Base-by-base conservation (phyloP, 306 rosid species). In the Quercus mongolica region DNA sequence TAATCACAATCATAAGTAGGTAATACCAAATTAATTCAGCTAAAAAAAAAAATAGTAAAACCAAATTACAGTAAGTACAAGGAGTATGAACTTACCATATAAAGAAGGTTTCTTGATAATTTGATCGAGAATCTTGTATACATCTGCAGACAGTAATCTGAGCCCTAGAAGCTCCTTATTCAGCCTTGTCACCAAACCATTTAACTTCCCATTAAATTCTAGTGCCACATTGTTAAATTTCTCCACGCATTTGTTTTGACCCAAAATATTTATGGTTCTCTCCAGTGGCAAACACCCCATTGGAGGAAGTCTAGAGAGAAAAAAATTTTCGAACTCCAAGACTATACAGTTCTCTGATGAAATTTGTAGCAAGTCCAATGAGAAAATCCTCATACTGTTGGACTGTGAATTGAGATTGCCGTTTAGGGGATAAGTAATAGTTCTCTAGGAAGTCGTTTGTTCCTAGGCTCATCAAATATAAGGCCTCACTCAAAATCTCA, bases 281-380 rank as follows among this genome's bases (percentile, higher is more conserved):
- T 92, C 97, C 41, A 92, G 75, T 12, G 97, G 97, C 89, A 92
- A 80, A 84, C 97, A 92, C 58, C 97, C 97, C 93, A 92, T 92
- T 3, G 97, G 97, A 78, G 94, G 94, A 1, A 90, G 73, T 49
- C 94, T 94, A 19, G 89, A 81, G 0, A 92, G 77, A n/a, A n/a
- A n/a, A n/a, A n/a, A n/a, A n/a, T n/a, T n/a, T n/a, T n/a, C 94
- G 80, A 13, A 70, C 94, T 30, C 94, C 97, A 28, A 87, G 89
- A 14, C 62, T 56, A 73, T 90, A 76, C 12, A 92, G 74, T 79
- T 88, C 69, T 76, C 56, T 61, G 54, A 92, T 55, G 80, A 92
- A 90, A 17, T 78, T 81, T 44, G 51, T 83, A 18, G 93, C 87
- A 14, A 87, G 76, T 1, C 82, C 87, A 3, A 67, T 19, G 1